Percentiles rank a stretch among this genome's conserved stretches.
Conservation (phyloP, 129 eudicot species). For the Lactuca sativa region DNA sequence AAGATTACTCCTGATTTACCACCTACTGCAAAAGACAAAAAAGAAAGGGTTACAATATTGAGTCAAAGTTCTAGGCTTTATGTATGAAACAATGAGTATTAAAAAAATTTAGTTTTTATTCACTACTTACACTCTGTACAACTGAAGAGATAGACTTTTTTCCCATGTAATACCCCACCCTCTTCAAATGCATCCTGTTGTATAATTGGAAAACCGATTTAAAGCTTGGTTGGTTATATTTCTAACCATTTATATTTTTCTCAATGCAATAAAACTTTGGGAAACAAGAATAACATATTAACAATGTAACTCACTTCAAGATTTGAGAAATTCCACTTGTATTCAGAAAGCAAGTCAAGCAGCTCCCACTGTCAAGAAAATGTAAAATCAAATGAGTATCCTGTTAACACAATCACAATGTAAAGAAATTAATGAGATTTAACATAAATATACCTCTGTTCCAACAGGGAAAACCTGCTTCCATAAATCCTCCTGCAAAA, state of each 20-base stretch:
- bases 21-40: constrained; percentile 51
- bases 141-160: constrained; percentile 81
- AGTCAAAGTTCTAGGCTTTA: not conserved
- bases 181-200: constrained; percentile 58
- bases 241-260: too few species aligned
- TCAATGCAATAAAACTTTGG: too few species aligned
- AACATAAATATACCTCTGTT: too few species aligned
- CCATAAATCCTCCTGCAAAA: constrained; percentile 92
- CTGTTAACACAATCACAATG: not conserved
- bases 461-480: constrained; percentile 32
- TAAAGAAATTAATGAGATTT: too few species aligned
- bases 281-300: not conserved
- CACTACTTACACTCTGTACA: constrained; percentile 83
- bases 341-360: too few species aligned
- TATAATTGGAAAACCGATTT: not conserved
- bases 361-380: too few species aligned
- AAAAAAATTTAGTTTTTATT: not conserved
- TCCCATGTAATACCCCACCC: constrained; percentile 74
- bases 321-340: too few species aligned
- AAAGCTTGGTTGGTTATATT: constrained; percentile 24
- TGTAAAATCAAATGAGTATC: too few species aligned
- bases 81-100: not conserved
- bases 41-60: not conserved
- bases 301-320: too few species aligned
- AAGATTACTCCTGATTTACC: constrained; percentile 61